phyloP scores from a whole-genome alignment of 2,329 filamentous ascomycete genomes.

The Fusarium metavorans region DNA sequence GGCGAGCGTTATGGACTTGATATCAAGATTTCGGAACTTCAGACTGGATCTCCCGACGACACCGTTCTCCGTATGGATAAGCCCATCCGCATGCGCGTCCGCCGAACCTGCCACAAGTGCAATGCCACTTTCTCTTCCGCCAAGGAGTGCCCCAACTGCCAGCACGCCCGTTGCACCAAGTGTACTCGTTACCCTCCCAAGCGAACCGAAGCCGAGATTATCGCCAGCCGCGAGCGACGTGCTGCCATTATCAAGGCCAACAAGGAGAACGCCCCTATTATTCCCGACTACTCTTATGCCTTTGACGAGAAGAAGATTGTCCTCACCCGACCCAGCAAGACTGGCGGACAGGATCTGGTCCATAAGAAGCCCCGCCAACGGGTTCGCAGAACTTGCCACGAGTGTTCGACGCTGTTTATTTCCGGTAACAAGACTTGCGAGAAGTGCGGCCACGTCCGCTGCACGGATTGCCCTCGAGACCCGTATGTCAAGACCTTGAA shows the following conservation, averaged over 20 bases:
- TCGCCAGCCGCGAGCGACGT: slow-evolving; percentile 64
- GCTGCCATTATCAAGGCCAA: slow-evolving; percentile 65
- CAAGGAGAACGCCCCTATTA: slow-evolving; percentile 67
- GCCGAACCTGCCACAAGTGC: slow-evolving; percentile 85
- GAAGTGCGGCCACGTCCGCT: slow-evolving; percentile 78
- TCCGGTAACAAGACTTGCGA: slow-evolving; percentile 72
- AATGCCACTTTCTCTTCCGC: slow-evolving; percentile 77
- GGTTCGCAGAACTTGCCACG: slow-evolving; percentile 81
- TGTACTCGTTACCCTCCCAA: slow-evolving; percentile 81
- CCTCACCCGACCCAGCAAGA: slow-evolving; percentile 73
- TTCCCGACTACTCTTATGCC: slow-evolving; percentile 62
- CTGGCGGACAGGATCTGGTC: slow-evolving; percentile 77
- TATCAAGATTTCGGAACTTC: slow-evolving; percentile 66
- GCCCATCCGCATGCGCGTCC: slow-evolving; percentile 81
- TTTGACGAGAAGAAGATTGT: slow-evolving; percentile 60
- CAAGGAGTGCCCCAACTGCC: slow-evolving; percentile 81
- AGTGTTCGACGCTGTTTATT: slow-evolving; percentile 74
- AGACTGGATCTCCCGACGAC: slow-evolving; percentile 61
- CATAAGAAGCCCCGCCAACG: slow-evolving; percentile 79
- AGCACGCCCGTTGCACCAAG: slow-evolving; percentile 83
- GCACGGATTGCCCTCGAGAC: slow-evolving; percentile 83
- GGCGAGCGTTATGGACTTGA: slow-evolving; percentile 68
- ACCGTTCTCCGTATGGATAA: slow-evolving; percentile 76
- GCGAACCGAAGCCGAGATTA: slow-evolving; percentile 67
- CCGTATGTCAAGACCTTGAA: slow-evolving; percentile 69